Evolutionary conservation across 192 early-diverging fungal species (phyloP), one percentile per base, ranked within the genome.

Genomic region (Backusella liffmaniae): DNA sequence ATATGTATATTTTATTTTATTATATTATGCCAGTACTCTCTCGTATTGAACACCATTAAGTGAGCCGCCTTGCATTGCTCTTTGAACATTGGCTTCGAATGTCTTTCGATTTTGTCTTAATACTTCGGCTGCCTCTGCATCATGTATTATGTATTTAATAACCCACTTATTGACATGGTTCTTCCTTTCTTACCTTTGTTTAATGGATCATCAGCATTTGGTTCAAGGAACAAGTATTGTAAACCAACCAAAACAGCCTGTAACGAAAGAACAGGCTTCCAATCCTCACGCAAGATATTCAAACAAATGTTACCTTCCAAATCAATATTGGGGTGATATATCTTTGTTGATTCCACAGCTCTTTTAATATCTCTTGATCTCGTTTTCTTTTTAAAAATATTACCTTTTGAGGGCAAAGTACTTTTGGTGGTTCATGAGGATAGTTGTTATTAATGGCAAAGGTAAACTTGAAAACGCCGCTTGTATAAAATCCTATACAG

Each of bases 291-390:
- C 76, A 99, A 85, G 74, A 99, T 95, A 83, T 98, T 98, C 34
- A 99, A 85, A 77, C 98, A 99, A 39, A 99, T 93, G 56, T 98
- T 96, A 53, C 98, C 98, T 67, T 96, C 94, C 7, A 96, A 85
- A 77, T 99, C 95, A 80, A 99, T 97, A 82, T 99, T 99, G 12
- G 98, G 98, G 83, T 99, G 98, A 84, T 96, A 99, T 67, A 98
- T 96, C 85, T 93, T 32, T 32, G 32, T 32, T 32, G 32, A 32
- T 32, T 32, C 32, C 32, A 32, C 32, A 32, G 3, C 32, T 32
- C 32, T 32, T 32, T 32, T 32, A 32, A 32, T 32, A 32, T 32
- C 32, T 32, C 32, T 32, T 32, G 32, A 32, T 32, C 3, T 32
- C 32, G 32, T 32, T 32, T 7, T 49, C 18, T 32, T 21, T 51